Percentiles rank a stretch among this genome's conserved stretches.
phyloP scores from a whole-genome alignment of 2,329 filamentous ascomycete species.

The Lachnum nothofagi region DNA sequence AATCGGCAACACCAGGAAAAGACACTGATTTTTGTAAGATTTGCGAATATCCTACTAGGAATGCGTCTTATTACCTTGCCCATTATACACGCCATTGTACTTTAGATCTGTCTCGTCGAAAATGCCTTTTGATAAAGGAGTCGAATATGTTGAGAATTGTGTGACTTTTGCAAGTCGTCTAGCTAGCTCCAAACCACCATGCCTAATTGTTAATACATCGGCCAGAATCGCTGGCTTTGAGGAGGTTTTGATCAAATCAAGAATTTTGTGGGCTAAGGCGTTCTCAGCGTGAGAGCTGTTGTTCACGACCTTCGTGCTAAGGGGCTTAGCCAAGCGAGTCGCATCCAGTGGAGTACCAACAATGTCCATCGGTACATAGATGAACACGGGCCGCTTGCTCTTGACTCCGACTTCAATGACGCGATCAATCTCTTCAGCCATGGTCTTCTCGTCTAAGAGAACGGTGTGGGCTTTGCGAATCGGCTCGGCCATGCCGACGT shows the following conservation, averaged over 20 bases:
- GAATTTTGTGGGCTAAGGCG: constrained; percentile 32
- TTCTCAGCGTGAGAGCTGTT: constrained; percentile 24
- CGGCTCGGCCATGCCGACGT: constrained; percentile 41
- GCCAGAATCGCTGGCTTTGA: constrained; percentile 47
- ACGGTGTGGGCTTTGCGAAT: constrained; percentile 32
- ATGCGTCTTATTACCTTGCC: constrained; percentile 33
- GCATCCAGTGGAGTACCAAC: constrained; percentile 36
- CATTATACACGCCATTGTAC: constrained; percentile 46
- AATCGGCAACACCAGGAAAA: constrained; percentile 30
- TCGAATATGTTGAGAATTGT: constrained; percentile 44
- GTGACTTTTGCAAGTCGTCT: constrained; percentile 40
- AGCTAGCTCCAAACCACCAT: constrained; percentile 18
- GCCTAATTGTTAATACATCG: constrained; percentile 41
- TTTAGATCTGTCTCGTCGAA: constrained; percentile 44
- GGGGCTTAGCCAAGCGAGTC: constrained; percentile 28
- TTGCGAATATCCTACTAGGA: too few relatives aligned
- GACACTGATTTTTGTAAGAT: constrained; percentile 20
- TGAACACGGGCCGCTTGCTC: constrained; percentile 51
- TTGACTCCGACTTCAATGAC: constrained; percentile 46
- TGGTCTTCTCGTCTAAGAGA: constrained; percentile 56
- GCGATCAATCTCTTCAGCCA: constrained; percentile 47
- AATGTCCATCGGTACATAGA: constrained; percentile 51
- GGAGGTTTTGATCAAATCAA: constrained; percentile 41
- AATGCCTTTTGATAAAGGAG: constrained; percentile 46
- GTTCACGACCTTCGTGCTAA: constrained; percentile 24